phyloP scores from a whole-genome alignment of 2,329 filamentous ascomycete genomes.

The Aspergillus sp. region DNA sequence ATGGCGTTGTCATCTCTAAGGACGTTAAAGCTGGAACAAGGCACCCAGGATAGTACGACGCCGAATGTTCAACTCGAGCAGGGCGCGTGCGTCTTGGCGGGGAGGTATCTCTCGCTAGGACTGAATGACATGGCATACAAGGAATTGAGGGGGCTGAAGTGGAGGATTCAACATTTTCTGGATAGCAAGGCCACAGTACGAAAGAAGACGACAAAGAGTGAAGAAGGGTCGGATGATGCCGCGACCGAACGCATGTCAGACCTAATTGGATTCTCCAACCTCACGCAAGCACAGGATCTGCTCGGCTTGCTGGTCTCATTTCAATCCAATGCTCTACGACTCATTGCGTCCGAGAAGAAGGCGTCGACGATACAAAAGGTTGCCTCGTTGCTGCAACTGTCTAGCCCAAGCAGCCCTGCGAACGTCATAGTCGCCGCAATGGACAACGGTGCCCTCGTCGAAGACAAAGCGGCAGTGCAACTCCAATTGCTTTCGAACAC shows the following conservation, averaged over 20 bases:
- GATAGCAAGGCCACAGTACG: constrained; percentile 19
- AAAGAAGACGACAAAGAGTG: constrained; percentile 16
- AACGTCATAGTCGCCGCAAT: constrained; percentile 40
- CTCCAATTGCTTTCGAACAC: constrained; percentile 46
- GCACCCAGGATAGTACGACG: constrained; percentile 15
- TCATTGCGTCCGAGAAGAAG: constrained; percentile 36
- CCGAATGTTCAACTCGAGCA: constrained; percentile 44
- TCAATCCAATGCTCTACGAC: constrained; percentile 41
- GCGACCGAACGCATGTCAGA: constrained; percentile 38
- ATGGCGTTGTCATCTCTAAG: constrained; percentile 41
- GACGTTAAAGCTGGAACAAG: constrained; percentile 32
- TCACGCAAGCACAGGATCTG: constrained; percentile 26
- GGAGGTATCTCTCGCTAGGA: constrained; percentile 41
- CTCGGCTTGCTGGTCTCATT: constrained; percentile 38
- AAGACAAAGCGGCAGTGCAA: constrained; percentile 44
- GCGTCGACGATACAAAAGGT: constrained; percentile 32
- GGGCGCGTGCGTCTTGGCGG: constrained; percentile 43
- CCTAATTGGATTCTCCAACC: constrained; percentile 35
- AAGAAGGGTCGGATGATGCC: constrained; percentile 26
- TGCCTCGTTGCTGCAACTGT: constrained; percentile 30
- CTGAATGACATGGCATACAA: constrained; percentile 42
- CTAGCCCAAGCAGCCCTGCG: constrained; percentile 38
- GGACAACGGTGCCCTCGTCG: constrained; percentile 33
- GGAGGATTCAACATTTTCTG: constrained; percentile 34
- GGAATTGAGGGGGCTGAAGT: constrained; percentile 41